phyloP scores from a whole-genome alignment of 768 basidiomycete genomes.

The Amyloporia xantha region DNA sequence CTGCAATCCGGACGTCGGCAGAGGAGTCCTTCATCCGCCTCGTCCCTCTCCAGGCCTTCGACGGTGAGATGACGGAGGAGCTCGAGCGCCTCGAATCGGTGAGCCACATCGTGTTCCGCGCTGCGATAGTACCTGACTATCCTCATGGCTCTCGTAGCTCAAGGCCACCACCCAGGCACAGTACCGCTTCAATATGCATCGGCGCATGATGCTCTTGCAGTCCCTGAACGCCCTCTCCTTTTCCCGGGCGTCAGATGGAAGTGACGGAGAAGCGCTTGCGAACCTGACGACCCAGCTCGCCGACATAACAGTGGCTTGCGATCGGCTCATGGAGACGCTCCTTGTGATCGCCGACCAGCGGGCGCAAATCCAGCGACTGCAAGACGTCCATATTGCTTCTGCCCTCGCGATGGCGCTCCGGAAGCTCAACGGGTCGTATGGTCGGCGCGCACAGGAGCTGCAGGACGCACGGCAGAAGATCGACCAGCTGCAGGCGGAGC shows the following conservation, averaged over 20 bases:
- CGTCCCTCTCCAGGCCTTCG: slow-evolving; percentile 55
- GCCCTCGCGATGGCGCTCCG: slow-evolving; percentile 71
- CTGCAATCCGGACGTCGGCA: slow-evolving; percentile 63
- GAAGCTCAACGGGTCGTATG: slow-evolving; percentile 74
- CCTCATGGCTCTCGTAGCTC: slow-evolving; percentile 18
- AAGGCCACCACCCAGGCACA: slow-evolving; percentile 53
- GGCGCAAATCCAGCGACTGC: slow-evolving; percentile 50
- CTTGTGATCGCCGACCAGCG: slow-evolving; percentile 55
- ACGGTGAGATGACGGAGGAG: slow-evolving; percentile 52
- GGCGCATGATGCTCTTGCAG: slow-evolving; percentile 65
- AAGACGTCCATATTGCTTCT: slow-evolving; percentile 67
- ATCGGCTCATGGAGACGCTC: slow-evolving; percentile 51
- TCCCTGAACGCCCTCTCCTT: slow-evolving; percentile 51
- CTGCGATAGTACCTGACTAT: not conserved
- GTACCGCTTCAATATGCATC: slow-evolving; percentile 60
- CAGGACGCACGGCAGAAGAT: slow-evolving; percentile 40
- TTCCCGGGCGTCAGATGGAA: slow-evolving; percentile 25
- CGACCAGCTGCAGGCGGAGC: slow-evolving; percentile 54
- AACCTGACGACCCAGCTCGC: slow-evolving; percentile 52
- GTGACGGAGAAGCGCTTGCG: slow-evolving; percentile 33
- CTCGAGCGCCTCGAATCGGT: slow-evolving; percentile 44
- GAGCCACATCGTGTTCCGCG: not conserved
- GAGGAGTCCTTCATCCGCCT: slow-evolving; percentile 67
- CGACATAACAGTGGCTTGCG: slow-evolving; percentile 50
- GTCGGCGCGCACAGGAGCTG: slow-evolving; percentile 56